Conservation (phyloP, 192 early-diverging fungal genomes). For the Backusella sp. region DNA sequence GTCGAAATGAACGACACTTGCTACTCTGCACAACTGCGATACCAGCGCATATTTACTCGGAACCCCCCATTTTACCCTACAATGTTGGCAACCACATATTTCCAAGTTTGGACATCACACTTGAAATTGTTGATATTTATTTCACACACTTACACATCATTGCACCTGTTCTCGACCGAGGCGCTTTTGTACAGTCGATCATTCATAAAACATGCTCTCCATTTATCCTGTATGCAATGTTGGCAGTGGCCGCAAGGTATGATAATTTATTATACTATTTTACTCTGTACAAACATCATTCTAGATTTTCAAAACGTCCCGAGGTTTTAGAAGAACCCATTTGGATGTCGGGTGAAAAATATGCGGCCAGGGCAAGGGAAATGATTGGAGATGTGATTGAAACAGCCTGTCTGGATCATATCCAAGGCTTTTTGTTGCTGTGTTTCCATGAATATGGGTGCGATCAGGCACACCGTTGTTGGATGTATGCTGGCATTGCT, state of each 20-base stretch:
- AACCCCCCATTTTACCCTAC: neutral
- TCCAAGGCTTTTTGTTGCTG: constrained; percentile 48
- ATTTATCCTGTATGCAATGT: constrained; percentile 43
- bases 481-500: constrained; percentile 52
- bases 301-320: constrained; percentile 46
- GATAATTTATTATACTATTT: neutral
- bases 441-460: constrained; percentile 49
- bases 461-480: constrained; percentile 43
- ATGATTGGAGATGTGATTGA: constrained; percentile 44
- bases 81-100: constrained; percentile 14
- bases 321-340: constrained; percentile 44
- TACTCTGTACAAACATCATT: no score
- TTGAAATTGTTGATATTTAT: constrained; percentile 44
- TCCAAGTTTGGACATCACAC: constrained; percentile 41
- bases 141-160: constrained; percentile 44
- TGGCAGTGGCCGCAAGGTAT: constrained; percentile 45
- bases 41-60: neutral
- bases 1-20: neutral
- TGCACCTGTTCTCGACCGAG: constrained; percentile 46
- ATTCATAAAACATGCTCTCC: constrained; percentile 40
- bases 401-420: constrained; percentile 40
- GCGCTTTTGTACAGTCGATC: constrained; percentile 42
- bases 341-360: constrained; percentile 52
- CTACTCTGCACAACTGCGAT: neutral
- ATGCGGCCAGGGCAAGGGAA: constrained; percentile 42